Evolutionary conservation across 306 rosid species (phyloP), one percentile per base, ranked within the genome.

Genomic region (Cucurbita argyrosperma): DNA sequence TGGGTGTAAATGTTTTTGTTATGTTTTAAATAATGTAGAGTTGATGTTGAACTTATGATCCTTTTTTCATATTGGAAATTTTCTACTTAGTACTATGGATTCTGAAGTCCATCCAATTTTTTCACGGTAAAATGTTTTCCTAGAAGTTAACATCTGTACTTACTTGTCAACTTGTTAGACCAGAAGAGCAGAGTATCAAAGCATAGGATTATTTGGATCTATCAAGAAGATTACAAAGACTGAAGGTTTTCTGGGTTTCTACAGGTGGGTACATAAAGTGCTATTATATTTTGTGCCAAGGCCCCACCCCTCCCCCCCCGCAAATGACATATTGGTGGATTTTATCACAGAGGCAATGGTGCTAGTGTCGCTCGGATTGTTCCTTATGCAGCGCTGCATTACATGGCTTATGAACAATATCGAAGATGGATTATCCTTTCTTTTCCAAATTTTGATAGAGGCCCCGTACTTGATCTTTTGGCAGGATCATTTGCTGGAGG

Each of bases 401-500:
- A 78, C 21, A 94, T 91, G 99, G 79, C 92, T 26, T 91, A 94
- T 3, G 96, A 90, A 81, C 95, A 94, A 77, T 94, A 94, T 84
- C 87, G 99, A 49, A 80, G 97, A 83, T 80, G 92, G 92, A 94
- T 94, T 53, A 76, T 88, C 79, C 90, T 72, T 23, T 59, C 94
- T 79, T 89, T 88, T 70, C 99, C 99, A 42, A 37, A 87, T 19
- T 83, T 88, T 59, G 79, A 76, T 74, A 84, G 87, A 78, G 99
- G 99, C 26, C 92, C 99, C 66, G 79, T 78, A n/a, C 97, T 94
- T 30, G 99, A 94, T 83, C 99, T 94, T 76, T 80, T 90, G 70
- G 99, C 97, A 0, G 99, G 99, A 5, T 94, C 97, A n/a, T 86
- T 94, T 57, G 85, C 96, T 37, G 97, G 97, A 77, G 97, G 97